A percentile compares a stretch with the other conserved stretches of the same genome.
Evolutionary conservation across 495 filamentous ascomycete genomes (phyloP).

Genomic region (Hypoxylon intermedium): DNA sequence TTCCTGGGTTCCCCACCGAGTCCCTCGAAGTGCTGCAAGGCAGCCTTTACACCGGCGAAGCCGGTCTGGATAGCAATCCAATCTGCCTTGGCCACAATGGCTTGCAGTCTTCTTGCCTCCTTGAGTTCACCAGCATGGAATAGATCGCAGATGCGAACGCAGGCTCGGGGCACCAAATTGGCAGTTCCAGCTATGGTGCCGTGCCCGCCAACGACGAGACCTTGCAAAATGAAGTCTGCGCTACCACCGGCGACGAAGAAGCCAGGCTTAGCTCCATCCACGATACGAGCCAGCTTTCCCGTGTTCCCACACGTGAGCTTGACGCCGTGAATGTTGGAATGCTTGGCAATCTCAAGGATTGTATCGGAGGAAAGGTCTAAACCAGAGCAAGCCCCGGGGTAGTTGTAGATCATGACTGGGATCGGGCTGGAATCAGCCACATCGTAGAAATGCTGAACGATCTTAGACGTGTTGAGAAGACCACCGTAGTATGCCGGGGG

Average conservation of each 20-base stretch:
- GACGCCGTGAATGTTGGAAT: conserved; percentile 79
- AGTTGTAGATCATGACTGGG: conserved; percentile 85
- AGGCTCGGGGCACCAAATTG: conserved; percentile 77
- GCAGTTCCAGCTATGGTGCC: conserved; percentile 84
- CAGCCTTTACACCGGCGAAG: conserved; percentile 82
- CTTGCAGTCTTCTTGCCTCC: conserved; percentile 74
- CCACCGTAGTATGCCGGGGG: conserved; percentile 86
- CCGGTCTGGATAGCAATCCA: conserved; percentile 83
- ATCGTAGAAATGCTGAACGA: conserved; percentile 73
- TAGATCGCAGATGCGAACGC: conserved; percentile 74
- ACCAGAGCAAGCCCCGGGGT: conserved; percentile 80
- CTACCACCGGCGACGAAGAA: conserved; percentile 85
- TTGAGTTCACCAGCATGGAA: conserved; percentile 71
- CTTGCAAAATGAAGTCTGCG: conserved; percentile 85
- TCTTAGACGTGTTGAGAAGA: conserved; percentile 70
- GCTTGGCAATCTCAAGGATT: conserved; percentile 73
- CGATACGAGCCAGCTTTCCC: conserved; percentile 82
- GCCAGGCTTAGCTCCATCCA: conserved; percentile 61
- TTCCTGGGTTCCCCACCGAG: conserved; percentile 75
- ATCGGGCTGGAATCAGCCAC: conserved; percentile 74
- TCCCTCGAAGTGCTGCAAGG: conserved; percentile 77
- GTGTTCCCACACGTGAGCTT: conserved; percentile 91
- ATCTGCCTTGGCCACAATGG: conserved; percentile 73
- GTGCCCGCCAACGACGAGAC: conserved; percentile 73
- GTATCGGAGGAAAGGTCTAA: conserved; percentile 85